phyloP scores from a whole-genome alignment of 2,329 filamentous ascomycete species.

The Trichoderma simmonsii region DNA sequence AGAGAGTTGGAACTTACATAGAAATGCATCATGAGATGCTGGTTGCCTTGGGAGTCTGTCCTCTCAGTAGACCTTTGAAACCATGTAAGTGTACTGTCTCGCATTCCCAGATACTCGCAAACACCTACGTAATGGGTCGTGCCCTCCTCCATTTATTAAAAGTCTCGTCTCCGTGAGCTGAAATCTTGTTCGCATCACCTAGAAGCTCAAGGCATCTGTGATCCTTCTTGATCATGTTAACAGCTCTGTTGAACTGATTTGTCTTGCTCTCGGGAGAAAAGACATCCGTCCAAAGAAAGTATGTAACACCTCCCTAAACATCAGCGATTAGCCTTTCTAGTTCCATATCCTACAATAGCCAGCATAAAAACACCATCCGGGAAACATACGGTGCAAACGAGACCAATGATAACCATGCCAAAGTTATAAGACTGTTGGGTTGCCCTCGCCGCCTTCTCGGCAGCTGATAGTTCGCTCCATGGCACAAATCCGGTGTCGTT shows the following conservation, averaged over 20 bases:
- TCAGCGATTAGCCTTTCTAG: slow-evolving; percentile 9
- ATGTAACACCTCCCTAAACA: slow-evolving; percentile 67
- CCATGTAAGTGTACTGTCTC: slow-evolving; percentile 27
- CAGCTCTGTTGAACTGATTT: slow-evolving; percentile 81
- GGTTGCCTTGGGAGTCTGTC: slow-evolving; percentile 70
- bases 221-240: slow-evolving; percentile 73
- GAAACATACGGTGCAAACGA: slow-evolving; percentile 65
- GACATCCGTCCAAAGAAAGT: slow-evolving; percentile 77
- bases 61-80: slow-evolving; percentile 58
- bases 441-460: slow-evolving; percentile 78
- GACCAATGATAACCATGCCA: slow-evolving; percentile 68
- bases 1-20: slow-evolving; percentile 52
- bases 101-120: neutral
- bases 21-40: slow-evolving; percentile 84
- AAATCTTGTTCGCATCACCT: slow-evolving; percentile 71
- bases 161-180: slow-evolving; percentile 77
- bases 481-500: slow-evolving; percentile 81
- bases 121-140: slow-evolving; percentile 55
- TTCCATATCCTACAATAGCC: neutral
- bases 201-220: slow-evolving; percentile 68
- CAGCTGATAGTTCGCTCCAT: slow-evolving; percentile 71
- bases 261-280: slow-evolving; percentile 84
- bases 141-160: slow-evolving; percentile 75
- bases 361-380: neutral
- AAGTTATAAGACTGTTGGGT: slow-evolving; percentile 92